Evolutionary conservation across 1,284 basidiomycete species (phyloP).

Genomic region (Ustilago vetiveriae): DNA sequence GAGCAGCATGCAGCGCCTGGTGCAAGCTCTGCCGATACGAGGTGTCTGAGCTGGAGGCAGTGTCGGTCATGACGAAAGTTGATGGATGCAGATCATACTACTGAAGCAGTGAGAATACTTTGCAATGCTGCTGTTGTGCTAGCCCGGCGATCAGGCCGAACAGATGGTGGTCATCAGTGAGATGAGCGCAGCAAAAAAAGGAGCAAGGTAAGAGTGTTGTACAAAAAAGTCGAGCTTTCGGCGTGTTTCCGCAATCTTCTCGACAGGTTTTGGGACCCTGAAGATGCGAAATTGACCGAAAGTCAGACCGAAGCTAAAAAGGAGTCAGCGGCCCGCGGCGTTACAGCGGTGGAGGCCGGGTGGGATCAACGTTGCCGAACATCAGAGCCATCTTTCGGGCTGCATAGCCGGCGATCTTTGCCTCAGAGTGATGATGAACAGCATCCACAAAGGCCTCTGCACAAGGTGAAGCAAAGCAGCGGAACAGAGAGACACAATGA

Average conservation of each 20-base stretch:
- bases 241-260: conserved; percentile 22
- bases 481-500: background rate
- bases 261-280: conserved; percentile 5
- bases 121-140: too few species aligned
- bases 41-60: conserved; percentile 15
- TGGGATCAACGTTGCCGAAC: too few species aligned
- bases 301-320: background rate
- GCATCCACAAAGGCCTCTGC: too few species aligned
- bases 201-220: too few species aligned
- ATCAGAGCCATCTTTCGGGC: background rate
- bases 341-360: too few species aligned
- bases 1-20: conserved; percentile 24
- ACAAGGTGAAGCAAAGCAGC: background rate
- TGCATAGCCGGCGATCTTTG: conserved; percentile 2
- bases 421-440: background rate
- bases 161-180: background rate
- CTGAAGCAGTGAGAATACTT: too few species aligned
- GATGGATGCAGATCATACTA: background rate
- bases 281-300: conserved; percentile 2
- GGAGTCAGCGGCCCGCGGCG: too few species aligned
- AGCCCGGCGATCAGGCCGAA: too few species aligned
- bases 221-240: conserved; percentile 6
- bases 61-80: conserved; percentile 15
- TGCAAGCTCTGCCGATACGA: conserved; percentile 40
- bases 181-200: background rate